Percentiles rank a stretch among this genome's conserved stretches.
phyloP scores from a whole-genome alignment of 2,329 filamentous ascomycete genomes.

The Trichoderma semiorbis region DNA sequence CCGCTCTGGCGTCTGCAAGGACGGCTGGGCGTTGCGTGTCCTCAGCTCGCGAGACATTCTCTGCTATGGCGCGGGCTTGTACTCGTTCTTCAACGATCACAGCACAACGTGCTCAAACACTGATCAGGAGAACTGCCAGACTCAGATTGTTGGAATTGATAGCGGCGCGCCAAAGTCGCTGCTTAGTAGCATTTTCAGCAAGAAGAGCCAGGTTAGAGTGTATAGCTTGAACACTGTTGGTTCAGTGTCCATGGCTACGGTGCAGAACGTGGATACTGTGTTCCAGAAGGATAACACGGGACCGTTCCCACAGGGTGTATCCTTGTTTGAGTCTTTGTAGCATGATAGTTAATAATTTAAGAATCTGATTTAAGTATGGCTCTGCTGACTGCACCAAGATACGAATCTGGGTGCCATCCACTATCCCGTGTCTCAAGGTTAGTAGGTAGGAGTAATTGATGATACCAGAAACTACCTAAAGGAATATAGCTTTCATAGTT shows the following conservation, averaged over 20 bases:
- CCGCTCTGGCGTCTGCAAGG: slow-evolving; percentile 20
- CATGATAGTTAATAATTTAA: too few relatives aligned
- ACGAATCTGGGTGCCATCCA: too few relatives aligned
- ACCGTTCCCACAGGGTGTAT: not conserved
- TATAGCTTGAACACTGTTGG: slow-evolving; percentile 21
- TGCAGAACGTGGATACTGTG: not conserved
- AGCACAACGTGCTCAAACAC: slow-evolving; percentile 23
- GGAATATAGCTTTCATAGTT: too few relatives aligned
- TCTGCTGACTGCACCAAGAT: too few relatives aligned
- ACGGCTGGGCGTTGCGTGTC: slow-evolving; percentile 27
- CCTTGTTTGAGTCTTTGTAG: not conserved
- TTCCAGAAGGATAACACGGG: not conserved
- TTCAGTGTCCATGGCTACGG: not conserved
- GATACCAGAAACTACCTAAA: too few relatives aligned
- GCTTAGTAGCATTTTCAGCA: not conserved
- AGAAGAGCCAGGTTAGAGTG: slow-evolving; percentile 16
- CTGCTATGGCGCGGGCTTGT: slow-evolving; percentile 28
- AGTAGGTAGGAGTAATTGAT: too few relatives aligned
- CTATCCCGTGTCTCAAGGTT: too few relatives aligned
- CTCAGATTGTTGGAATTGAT: slow-evolving; percentile 15
- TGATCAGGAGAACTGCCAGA: slow-evolving; percentile 24
- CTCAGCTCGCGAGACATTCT: slow-evolving; percentile 22
- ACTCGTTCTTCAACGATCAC: slow-evolving; percentile 26
- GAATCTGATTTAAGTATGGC: not conserved
- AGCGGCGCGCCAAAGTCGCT: not conserved